Conservation (phyloP, 305 asterid species). For the Plantago coronopus region DNA sequence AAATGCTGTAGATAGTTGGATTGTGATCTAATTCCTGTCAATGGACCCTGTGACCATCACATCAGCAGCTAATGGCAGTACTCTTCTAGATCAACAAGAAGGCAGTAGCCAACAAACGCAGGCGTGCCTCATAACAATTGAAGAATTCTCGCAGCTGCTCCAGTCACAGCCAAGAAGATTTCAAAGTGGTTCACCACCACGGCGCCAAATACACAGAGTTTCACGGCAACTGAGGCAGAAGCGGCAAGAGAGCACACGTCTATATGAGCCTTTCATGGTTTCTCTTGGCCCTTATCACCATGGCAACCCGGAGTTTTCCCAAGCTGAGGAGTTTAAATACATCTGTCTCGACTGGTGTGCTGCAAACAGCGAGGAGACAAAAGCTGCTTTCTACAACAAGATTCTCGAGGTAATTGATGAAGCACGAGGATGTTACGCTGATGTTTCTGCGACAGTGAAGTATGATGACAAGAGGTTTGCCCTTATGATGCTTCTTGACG, state of each 20-base stretch:
- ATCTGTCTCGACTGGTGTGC: constrained; percentile 24
- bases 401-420: constrained; percentile 19
- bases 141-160: neutral
- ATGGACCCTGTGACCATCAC: neutral
- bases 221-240: constrained; percentile 4
- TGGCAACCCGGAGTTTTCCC: constrained; percentile 11
- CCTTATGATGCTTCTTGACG: constrained; percentile 36
- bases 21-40: no score
- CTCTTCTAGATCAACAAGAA: neutral
- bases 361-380: constrained; percentile 5
- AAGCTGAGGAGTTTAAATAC: constrained; percentile 23
- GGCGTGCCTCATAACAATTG: neutral
- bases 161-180: neutral
- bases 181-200: neutral
- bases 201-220: constrained; percentile 7
- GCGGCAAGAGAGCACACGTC: neutral
- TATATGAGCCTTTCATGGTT: constrained; percentile 4
- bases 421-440: constrained; percentile 29
- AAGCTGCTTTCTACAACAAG: neutral
- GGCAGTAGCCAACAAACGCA: neutral
- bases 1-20: neutral
- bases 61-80: neutral
- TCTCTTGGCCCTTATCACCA: constrained; percentile 15
- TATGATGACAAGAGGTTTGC: constrained; percentile 22
- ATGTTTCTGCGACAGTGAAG: constrained; percentile 8